These are phyloP conservation scores for Penicillium sp. DNA, from an alignment of 2,329 filamentous ascomycete genomes.

Conservation along the genomic window DNA sequence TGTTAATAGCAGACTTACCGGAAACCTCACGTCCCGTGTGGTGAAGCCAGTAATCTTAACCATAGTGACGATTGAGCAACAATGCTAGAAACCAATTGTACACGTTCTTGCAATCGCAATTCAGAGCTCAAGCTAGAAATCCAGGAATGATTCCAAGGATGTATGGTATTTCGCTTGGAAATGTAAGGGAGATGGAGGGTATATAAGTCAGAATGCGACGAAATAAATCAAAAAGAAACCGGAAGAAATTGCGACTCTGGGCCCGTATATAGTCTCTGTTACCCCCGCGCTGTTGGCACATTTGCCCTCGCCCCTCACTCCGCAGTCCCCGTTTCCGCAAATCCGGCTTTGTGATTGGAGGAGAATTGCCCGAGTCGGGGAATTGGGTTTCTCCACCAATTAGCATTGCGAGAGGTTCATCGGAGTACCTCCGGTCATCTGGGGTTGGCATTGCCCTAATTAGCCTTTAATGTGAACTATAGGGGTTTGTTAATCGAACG, in stretches of 20 bases:
- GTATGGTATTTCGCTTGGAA: neutral
- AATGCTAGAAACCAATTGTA: constrained; percentile 8
- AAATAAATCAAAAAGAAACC: constrained; percentile 3
- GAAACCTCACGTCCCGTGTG: constrained; percentile 74
- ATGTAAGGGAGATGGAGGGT: neutral
- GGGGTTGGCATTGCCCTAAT: constrained; percentile 1
- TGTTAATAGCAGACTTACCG: constrained; percentile 40
- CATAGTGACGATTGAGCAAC: constrained; percentile 29
- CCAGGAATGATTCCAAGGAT: neutral
- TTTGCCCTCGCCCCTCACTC: constrained; percentile 19
- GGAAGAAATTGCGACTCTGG: constrained; percentile 8
- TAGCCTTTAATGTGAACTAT: neutral
- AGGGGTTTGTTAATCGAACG: too few species aligned
- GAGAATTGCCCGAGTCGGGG: constrained; percentile 10
- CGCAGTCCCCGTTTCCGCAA: constrained; percentile 3
- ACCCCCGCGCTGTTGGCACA: constrained; percentile 19
- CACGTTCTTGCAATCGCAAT: neutral
- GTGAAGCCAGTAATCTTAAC: constrained; percentile 71
- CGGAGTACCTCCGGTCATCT: constrained; percentile 22
- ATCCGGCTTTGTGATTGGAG: constrained; percentile 23
- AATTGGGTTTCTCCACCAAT: constrained; percentile 29
- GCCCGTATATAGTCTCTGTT: constrained; percentile 19
- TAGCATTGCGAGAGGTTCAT: neutral
- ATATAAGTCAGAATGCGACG: constrained; percentile 1
- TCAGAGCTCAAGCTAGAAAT: neutral